Base-by-base conservation (phyloP, 2,329 filamentous ascomycete genomes). In the Microcyclosporella mali region DNA sequence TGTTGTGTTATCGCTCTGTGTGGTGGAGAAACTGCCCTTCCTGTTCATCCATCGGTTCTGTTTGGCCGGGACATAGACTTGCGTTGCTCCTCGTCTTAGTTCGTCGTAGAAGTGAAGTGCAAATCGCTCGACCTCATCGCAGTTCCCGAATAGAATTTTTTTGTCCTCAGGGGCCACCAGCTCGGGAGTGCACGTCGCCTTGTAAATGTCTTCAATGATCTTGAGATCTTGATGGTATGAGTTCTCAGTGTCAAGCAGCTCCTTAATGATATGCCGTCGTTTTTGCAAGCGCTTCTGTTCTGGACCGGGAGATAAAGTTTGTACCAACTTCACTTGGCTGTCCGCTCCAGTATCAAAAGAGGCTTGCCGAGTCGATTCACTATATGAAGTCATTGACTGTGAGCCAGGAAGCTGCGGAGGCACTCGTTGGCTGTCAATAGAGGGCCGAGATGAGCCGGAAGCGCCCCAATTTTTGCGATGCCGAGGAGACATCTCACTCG, bases 121-220 rank as follows among this genome's bases (percentile, higher is more conserved):
- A 56, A 98, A 95, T 21, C 79, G 77, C 47, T 94, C 87, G 43
- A 98, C 82, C 56, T 95, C 85, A 56, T 92, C 85, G 3, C 85
- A 89, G 59, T 98, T 98, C 50, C 88, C 84, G 64, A 98, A 98
- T 12, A 98, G 79, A 10, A 85, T 75, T 61, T 89, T 94, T 56
- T 94, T 82, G 50, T 94, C 94, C 51, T 90, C 85, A 32, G 78
- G 71, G 33, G 85, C 86, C 19, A 95, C 77, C 50, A 88, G 80
- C 7, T 87, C 80, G 43, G 85, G 88, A 6, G 57, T 62, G 36
- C 52, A 57, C 1, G 92, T 97, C 33, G 87, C 88, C 66, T 94
- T 94, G 73, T 97, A 98, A 41, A 98, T 97, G 60, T 97, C 89
- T 59, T 94, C 88, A 2, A 95, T 84, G 40, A 98, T 90, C 62